phyloP scores from a whole-genome alignment of 148 eudicot genomes.

The Vaccinium myrtillus region DNA sequence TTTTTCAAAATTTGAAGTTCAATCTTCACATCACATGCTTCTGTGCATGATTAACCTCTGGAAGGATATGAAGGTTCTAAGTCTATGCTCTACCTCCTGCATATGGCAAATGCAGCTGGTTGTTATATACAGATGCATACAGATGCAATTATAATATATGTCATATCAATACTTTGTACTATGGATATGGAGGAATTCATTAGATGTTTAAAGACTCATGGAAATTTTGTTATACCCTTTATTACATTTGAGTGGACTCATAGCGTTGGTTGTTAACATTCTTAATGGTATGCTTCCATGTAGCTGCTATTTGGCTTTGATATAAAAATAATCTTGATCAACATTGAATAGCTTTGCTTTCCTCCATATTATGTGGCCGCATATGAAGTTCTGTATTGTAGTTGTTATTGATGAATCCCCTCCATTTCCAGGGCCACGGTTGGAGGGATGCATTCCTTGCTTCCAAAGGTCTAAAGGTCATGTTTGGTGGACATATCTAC shows the following conservation, averaged over 20 bases:
- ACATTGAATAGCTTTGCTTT: background rate
- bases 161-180: background rate
- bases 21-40: background rate
- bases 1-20: background rate
- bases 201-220: background rate
- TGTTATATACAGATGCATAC: background rate
- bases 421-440: constrained; percentile 44
- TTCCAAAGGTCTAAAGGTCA: constrained; percentile 41
- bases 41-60: background rate
- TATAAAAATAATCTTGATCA: background rate
- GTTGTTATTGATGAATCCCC: constrained; percentile 15
- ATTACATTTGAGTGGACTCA: background rate
- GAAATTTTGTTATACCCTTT: background rate
- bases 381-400: constrained; percentile 12
- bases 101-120: background rate
- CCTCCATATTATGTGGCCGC: constrained; percentile 1
- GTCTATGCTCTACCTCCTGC: background rate
- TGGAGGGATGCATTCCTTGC: constrained; percentile 42
- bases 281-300: background rate
- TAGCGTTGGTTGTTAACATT: background rate
- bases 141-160: background rate
- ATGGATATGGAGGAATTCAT: background rate
- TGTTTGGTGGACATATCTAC: constrained; percentile 24
- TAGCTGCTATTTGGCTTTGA: background rate
- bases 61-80: background rate